These are phyloP conservation scores for Calocera viscosa DNA, from an alignment of 768 basidiomycete species.

Conservation along the genomic window DNA sequence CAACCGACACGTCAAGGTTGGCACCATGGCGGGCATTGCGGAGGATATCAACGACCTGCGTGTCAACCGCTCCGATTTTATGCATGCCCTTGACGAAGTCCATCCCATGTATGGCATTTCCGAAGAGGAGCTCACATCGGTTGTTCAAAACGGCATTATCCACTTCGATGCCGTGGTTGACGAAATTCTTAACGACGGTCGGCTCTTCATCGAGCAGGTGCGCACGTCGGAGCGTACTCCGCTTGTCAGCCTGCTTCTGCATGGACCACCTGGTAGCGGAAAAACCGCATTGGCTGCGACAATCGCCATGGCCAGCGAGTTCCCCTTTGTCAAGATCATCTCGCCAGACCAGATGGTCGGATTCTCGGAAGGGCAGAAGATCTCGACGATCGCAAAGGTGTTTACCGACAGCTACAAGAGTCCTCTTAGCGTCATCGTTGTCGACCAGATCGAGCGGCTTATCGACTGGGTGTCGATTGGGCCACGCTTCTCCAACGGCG, in stretches of 20 bases:
- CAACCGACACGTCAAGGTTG: slow-evolving; percentile 93
- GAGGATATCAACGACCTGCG: slow-evolving; percentile 89
- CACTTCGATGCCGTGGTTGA: slow-evolving; percentile 66
- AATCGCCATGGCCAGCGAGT: slow-evolving; percentile 85
- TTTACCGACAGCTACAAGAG: slow-evolving; percentile 96
- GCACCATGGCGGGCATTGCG: slow-evolving; percentile 91
- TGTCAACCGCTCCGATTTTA: slow-evolving; percentile 75
- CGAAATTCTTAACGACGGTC: slow-evolving; percentile 72
- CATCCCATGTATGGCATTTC: slow-evolving; percentile 95
- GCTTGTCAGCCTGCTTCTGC: slow-evolving; percentile 77
- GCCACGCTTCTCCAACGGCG: slow-evolving; percentile 88
- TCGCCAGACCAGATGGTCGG: slow-evolving; percentile 97
- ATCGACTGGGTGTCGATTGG: slow-evolving; percentile 95
- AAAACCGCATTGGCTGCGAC: slow-evolving; percentile 92
- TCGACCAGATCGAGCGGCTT: slow-evolving; percentile 69
- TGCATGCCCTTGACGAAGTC: slow-evolving; percentile 84
- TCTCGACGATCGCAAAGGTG: slow-evolving; percentile 78
- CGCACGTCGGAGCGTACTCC: slow-evolving; percentile 79
- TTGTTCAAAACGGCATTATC: slow-evolving; percentile 94
- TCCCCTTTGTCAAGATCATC: slow-evolving; percentile 95
- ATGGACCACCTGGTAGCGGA: slow-evolving; percentile 76
- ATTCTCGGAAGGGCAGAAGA: slow-evolving; percentile 83
- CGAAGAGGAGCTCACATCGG: slow-evolving; percentile 85
- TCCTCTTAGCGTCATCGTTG: slow-evolving; percentile 87
- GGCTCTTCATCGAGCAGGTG: slow-evolving; percentile 87